phyloP scores from a whole-genome alignment of 192 early-diverging fungal genomes.

The Gryganskiella cystojenkinii region DNA sequence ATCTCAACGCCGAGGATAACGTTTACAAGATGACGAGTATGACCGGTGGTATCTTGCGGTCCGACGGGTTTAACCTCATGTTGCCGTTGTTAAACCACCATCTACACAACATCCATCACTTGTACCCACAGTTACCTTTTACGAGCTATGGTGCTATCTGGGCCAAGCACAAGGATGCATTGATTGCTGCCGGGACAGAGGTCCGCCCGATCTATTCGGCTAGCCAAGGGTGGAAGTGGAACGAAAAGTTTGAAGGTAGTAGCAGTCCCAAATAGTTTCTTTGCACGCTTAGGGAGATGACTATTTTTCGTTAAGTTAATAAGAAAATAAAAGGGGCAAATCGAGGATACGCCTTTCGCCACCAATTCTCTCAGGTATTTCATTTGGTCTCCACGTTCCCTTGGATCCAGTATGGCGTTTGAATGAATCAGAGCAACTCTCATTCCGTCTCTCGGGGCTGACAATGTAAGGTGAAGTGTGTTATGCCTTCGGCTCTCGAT shows the following conservation, averaged over 20 bases:
- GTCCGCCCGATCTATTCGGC: slow-evolving; percentile 26
- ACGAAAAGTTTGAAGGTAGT: slow-evolving; percentile 22
- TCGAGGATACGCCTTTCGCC: no score
- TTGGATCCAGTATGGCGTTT: no score
- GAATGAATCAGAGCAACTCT: no score
- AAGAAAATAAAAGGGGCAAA: no score
- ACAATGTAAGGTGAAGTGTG: no score
- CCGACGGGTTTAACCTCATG: slow-evolving; percentile 38
- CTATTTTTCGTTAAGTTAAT: no score
- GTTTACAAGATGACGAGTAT: slow-evolving; percentile 48
- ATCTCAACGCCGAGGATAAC: slow-evolving; percentile 31
- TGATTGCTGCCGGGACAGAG: slow-evolving; percentile 38
- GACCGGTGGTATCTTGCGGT: slow-evolving; percentile 29
- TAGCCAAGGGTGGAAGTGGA: slow-evolving; percentile 39
- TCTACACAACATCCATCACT: slow-evolving; percentile 46
- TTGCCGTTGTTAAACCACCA: slow-evolving; percentile 46
- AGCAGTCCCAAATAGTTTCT: no score
- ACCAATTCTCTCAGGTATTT: no score
- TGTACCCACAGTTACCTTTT: slow-evolving; percentile 46
- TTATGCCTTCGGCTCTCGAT: no score
- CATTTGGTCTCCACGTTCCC: no score
- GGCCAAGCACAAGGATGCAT: slow-evolving; percentile 44
- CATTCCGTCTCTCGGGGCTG: no score
- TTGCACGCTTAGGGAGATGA: no score
- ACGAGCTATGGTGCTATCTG: slow-evolving; percentile 39